Percentiles rank a stretch among this genome's conserved stretches.
Evolutionary conservation across 176 grass and related monocot genomes (phyloP).

Genomic region (Typha latifolia): DNA sequence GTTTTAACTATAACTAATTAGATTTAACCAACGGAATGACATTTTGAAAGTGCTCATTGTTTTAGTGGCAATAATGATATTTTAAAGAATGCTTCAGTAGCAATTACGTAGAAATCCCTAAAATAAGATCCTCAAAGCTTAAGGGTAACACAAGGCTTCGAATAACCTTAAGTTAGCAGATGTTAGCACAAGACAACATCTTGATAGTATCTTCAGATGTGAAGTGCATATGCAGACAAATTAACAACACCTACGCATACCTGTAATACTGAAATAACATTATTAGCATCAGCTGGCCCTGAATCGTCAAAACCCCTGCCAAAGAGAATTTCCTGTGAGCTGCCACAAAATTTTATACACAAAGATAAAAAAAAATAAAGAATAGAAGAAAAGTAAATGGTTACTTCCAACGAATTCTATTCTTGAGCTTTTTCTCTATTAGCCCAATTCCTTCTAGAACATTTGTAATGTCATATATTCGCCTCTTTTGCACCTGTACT

Average conservation of each 20-base stretch:
- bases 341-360: constrained; percentile 15
- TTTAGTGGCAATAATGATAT: too few relatives aligned
- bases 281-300: constrained; percentile 30
- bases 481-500: constrained; percentile 79
- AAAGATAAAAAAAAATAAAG: constrained; percentile 14
- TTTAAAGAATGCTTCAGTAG: too few relatives aligned
- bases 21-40: too few relatives aligned
- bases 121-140: too few relatives aligned
- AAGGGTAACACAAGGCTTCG: background rate
- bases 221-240: too few relatives aligned
- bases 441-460: constrained; percentile 92
- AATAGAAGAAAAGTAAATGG: constrained; percentile 1
- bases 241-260: constrained; percentile 20
- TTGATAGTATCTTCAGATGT: too few relatives aligned
- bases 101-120: too few relatives aligned
- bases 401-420: constrained; percentile 91
- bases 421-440: constrained; percentile 93
- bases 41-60: too few relatives aligned
- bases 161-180: background rate
- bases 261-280: constrained; percentile 54
- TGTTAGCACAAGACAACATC: background rate
- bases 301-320: constrained; percentile 49
- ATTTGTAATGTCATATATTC: constrained; percentile 97
- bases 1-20: too few relatives aligned
- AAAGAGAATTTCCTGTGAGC: background rate